These are phyloP conservation scores for Pseudonectria buxi DNA, from an alignment of 2,329 filamentous ascomycete genomes.

Conservation along the genomic window DNA sequence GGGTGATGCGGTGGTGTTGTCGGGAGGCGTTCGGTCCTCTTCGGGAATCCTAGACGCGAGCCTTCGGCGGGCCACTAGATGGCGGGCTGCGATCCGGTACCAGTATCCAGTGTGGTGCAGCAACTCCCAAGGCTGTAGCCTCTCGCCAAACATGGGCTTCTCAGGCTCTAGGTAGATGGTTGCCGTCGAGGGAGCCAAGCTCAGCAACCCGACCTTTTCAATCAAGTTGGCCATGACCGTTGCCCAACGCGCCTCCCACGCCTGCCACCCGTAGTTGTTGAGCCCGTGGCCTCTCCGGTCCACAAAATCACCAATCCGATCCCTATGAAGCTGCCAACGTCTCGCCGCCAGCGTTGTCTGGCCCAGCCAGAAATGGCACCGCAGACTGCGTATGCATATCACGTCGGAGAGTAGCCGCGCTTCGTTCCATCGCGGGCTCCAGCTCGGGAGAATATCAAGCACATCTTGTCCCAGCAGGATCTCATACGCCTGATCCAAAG, in stretches of 20 bases:
- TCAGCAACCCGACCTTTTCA: constrained; percentile 45
- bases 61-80: constrained; percentile 45
- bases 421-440: constrained; percentile 87
- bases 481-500: constrained; percentile 83
- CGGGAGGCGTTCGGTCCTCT: constrained; percentile 47
- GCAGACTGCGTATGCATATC: constrained; percentile 71
- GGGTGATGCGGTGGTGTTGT: constrained; percentile 38
- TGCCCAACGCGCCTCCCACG: constrained; percentile 78
- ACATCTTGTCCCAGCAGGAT: constrained; percentile 74
- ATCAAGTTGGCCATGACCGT: constrained; percentile 56
- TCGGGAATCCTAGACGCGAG: constrained; percentile 52
- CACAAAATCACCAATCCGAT: constrained; percentile 67
- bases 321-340: constrained; percentile 72
- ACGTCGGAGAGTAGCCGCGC: constrained; percentile 81
- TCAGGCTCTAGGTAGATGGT: constrained; percentile 50
- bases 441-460: constrained; percentile 81
- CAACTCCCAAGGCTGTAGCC: constrained; percentile 55
- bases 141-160: constrained; percentile 50
- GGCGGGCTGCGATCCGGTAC: constrained; percentile 55
- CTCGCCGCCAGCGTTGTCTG: constrained; percentile 74
- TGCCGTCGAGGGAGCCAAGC: constrained; percentile 38
- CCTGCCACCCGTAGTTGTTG: constrained; percentile 85
- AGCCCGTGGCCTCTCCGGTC: constrained; percentile 80
- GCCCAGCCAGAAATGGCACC: constrained; percentile 74
- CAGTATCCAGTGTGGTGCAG: constrained; percentile 63